phyloP scores from a whole-genome alignment of 306 rosid genomes.

The Senna siamea region DNA sequence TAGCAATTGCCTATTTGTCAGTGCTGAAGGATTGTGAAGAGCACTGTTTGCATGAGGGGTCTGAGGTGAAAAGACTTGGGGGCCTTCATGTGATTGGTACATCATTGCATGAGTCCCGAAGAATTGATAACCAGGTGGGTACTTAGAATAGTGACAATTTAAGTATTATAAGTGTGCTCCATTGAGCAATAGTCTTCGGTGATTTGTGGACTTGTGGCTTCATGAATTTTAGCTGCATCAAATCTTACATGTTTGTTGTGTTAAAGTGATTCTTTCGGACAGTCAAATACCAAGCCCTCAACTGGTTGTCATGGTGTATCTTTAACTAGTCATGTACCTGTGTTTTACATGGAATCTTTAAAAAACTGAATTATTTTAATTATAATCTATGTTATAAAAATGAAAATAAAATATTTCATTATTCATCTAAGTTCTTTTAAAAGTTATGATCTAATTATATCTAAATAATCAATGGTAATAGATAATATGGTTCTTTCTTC shows the following conservation, averaged over 20 bases:
- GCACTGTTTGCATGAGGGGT: conserved; percentile 81
- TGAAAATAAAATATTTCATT: too few species aligned
- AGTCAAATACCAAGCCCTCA: neutral
- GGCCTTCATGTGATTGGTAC: conserved; percentile 99
- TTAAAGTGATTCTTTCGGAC: neutral
- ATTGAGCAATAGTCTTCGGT: conserved; percentile 21
- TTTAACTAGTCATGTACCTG: too few species aligned
- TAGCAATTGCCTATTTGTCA: conserved; percentile 79
- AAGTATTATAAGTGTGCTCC: conserved; percentile 21
- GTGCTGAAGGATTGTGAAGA: conserved; percentile 86
- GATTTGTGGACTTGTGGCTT: neutral
- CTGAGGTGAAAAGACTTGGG: conserved; percentile 89
- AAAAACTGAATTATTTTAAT: too few species aligned
- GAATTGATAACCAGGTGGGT: conserved; percentile 96
- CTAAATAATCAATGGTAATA: too few species aligned
- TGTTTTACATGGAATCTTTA: too few species aligned
- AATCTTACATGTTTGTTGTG: neutral
- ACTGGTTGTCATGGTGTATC: neutral
- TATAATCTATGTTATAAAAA: too few species aligned
- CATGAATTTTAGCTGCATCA: conserved; percentile 2
- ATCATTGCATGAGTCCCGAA: conserved; percentile 92
- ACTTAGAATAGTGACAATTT: conserved; percentile 30
- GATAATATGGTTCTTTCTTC: too few species aligned
- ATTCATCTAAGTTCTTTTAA: too few species aligned
- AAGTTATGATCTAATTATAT: too few species aligned